Evolutionary conservation across 2,329 filamentous ascomycete genomes (phyloP), one percentile per base, ranked within the genome.

Genomic region (Alternaria brassicicola): DNA sequence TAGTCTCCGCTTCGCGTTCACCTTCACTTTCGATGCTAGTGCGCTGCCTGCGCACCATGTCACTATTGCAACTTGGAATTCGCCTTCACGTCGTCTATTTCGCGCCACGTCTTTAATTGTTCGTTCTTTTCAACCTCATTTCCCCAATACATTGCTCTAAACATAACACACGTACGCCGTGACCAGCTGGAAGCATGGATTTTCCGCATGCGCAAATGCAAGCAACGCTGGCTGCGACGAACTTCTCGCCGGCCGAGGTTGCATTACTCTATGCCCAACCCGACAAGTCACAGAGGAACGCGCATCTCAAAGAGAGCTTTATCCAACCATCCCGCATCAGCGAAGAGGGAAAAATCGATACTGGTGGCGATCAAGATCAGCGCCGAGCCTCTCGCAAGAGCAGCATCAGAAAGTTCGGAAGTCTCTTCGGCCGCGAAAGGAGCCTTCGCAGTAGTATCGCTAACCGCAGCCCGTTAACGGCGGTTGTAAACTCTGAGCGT

Each of bases 201-300:
- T 55, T 58, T 31, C 55, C 55, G 17, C 49, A 54, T 30, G 19
- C 33, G 8, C 43, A 43, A n/a, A 25, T 58, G 15, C 55, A 48
- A n/a, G 50, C 55, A 9, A 28, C 43, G 17, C 19, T 58, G 31
- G 45, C 15, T 17, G 45, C 51, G n/a, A 55, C 43, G 9, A 55
- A 55, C 15, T 55, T 55, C 25, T 43, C 52, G 19, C 51, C 51
- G 21, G 38, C 47, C 19, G 45, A 35, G 28, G 31, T 58, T 3
- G 30, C 51, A 9, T 47, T 51, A 2, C 43, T 58, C 2, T 55
- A 55, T 38, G 38, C 28, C 12, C 45, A 55, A 8, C 38, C 38
- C 4, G 23, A 30, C 19, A 39, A 33, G 8, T 52, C 54, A 26
- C 10, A 36, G 28, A 36, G 21, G 7, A 17, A 30, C 36, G 8